These are phyloP conservation scores for Penicillium simplicissimum DNA, from an alignment of 495 filamentous ascomycete genomes.

Conservation along the genomic window DNA sequence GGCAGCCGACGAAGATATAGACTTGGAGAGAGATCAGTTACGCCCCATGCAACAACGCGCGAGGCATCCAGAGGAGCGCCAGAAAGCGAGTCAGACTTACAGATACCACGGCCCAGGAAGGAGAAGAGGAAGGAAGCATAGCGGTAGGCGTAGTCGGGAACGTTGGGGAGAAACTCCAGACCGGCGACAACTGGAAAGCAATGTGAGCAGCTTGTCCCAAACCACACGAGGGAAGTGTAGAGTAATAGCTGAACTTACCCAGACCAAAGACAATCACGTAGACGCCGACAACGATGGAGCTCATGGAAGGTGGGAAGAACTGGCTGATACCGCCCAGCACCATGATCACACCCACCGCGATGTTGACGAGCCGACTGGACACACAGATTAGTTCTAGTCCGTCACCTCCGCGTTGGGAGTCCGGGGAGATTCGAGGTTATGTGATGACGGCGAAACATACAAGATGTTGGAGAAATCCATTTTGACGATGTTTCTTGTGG, in stretches of 20 bases:
- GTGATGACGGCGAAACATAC: constrained; percentile 38
- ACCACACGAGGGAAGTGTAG: neutral
- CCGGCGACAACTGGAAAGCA: constrained; percentile 41
- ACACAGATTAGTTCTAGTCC: neutral
- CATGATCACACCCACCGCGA: constrained; percentile 85
- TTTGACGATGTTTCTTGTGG: constrained; percentile 17
- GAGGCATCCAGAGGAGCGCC: neutral
- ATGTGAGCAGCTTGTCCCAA: constrained; percentile 12
- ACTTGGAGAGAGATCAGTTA: constrained; percentile 52
- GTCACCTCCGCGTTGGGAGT: neutral
- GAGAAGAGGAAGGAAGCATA: constrained; percentile 98
- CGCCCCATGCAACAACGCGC: constrained; percentile 18
- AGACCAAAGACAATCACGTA: constrained; percentile 92
- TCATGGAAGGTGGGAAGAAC: constrained; percentile 58
- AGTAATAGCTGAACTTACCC: constrained; percentile 52
- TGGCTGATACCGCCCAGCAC: constrained; percentile 85
- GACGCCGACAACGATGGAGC: constrained; percentile 69
- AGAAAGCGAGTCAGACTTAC: constrained; percentile 56
- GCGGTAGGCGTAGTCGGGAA: constrained; percentile 85
- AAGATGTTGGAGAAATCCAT: constrained; percentile 63
- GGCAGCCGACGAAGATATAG: constrained; percentile 92
- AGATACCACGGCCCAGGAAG: constrained; percentile 92
- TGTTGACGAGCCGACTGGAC: constrained; percentile 88
- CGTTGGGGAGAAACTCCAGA: constrained; percentile 77
- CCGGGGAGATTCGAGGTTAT: neutral